phyloP scores from a whole-genome alignment of 1,284 basidiomycete species.

The Blastosporella zonata region DNA sequence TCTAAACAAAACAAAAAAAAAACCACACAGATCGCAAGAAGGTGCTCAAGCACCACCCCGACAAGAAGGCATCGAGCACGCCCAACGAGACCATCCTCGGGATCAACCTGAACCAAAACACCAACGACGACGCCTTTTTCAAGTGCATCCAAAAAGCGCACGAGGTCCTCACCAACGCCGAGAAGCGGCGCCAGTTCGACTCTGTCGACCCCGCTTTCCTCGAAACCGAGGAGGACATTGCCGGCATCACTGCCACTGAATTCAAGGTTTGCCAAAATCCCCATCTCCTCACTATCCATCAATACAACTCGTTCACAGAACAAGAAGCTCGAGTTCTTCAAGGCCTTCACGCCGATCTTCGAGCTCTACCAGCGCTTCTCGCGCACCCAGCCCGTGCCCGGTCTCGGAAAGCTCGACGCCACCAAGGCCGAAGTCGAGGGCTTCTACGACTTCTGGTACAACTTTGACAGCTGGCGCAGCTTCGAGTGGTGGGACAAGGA shows the following conservation, averaged over 20 bases:
- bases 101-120: constrained; percentile 39
- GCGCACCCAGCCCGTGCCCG: constrained; percentile 82
- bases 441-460: constrained; percentile 99
- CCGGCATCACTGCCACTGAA: constrained; percentile 53
- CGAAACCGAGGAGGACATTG: constrained; percentile 76
- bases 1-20: constrained; percentile 1
- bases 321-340: constrained; percentile 48
- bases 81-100: constrained; percentile 40
- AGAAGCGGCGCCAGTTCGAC: constrained; percentile 94
- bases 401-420: constrained; percentile 72
- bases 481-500: constrained; percentile 99
- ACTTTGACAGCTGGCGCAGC: constrained; percentile 98
- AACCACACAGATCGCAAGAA: constrained; percentile 83
- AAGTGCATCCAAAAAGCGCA: constrained; percentile 98
- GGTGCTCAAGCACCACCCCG: constrained; percentile 98
- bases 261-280: constrained; percentile 45
- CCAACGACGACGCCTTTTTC: constrained; percentile 98
- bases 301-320: constrained; percentile 23
- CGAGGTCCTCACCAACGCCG: constrained; percentile 86
- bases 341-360: constrained; percentile 78
- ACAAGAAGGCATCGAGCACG: constrained; percentile 87
- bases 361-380: constrained; percentile 93
- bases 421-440: constrained; percentile 83
- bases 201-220: constrained; percentile 84
- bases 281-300: neutral